phyloP scores from a whole-genome alignment of 2,329 filamentous ascomycete genomes.

The Colletotrichum lentis region DNA sequence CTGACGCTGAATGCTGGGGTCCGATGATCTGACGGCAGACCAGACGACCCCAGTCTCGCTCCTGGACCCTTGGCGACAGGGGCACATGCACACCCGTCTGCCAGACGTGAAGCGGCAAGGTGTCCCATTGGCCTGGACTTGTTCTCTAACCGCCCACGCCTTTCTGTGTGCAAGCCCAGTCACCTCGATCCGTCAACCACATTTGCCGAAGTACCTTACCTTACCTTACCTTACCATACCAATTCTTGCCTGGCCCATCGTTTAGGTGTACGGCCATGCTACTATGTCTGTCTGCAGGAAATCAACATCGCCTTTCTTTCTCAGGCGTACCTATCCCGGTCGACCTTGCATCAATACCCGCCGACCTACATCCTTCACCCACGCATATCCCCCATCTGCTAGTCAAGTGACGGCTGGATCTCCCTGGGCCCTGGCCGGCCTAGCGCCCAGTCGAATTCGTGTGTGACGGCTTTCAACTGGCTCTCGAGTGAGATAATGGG shows the following conservation, averaged over 20 bases:
- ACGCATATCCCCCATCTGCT: conserved; percentile 23
- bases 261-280: background rate
- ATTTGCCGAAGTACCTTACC: background rate
- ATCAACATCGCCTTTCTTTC: conserved; percentile 8
- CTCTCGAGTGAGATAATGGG: conserved; percentile 40
- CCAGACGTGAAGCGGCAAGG: conserved; percentile 42
- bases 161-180: conserved; percentile 41
- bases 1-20: conserved; percentile 7
- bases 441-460: conserved; percentile 17
- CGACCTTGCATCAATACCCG: conserved; percentile 28
- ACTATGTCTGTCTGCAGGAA: conserved; percentile 24
- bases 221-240: too few relatives aligned
- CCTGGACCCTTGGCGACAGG: conserved; percentile 34
- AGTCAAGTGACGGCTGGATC: conserved; percentile 32
- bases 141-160: conserved; percentile 52
- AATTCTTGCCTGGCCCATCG: conserved; percentile 2
- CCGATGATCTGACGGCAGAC: conserved; percentile 36
- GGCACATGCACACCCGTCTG: conserved; percentile 25
- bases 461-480: conserved; percentile 42
- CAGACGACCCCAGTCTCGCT: conserved; percentile 34
- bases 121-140: conserved; percentile 46
- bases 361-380: conserved; percentile 34
- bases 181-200: conserved; percentile 40
- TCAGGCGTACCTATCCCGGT: conserved; percentile 8
- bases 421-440: conserved; percentile 6